Evolutionary conservation across 495 filamentous ascomycete species (phyloP).

Genomic region (Hypoxylon trugodes): DNA sequence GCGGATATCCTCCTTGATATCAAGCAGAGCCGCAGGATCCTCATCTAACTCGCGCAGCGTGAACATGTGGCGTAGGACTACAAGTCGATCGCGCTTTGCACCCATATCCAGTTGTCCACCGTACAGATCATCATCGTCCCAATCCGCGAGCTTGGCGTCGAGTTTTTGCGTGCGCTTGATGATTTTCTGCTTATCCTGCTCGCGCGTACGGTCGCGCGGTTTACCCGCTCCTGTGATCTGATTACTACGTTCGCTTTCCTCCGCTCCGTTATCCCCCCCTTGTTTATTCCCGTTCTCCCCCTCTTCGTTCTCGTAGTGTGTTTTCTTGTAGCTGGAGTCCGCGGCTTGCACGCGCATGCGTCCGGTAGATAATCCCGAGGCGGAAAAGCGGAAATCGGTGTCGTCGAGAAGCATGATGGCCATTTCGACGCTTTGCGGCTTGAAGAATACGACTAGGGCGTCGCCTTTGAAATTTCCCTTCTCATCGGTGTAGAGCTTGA

Average conservation of each 20-base stretch:
- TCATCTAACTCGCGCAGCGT: conserved; percentile 85
- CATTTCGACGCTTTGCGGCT: conserved; percentile 85
- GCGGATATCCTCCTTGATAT: conserved; percentile 93
- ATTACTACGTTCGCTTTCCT: conserved; percentile 20
- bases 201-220: conserved; percentile 57
- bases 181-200: conserved; percentile 82
- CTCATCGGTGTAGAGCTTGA: conserved; percentile 92
- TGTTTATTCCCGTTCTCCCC: conserved; percentile 38
- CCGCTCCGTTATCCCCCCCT: conserved; percentile 27
- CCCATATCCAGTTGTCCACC: conserved; percentile 58
- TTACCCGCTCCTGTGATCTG: conserved; percentile 41
- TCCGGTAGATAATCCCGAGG: conserved; percentile 56
- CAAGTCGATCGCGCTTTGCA: conserved; percentile 76
- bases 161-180: conserved; percentile 88
- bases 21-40: conserved; percentile 81
- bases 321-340: conserved; percentile 88
- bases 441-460: conserved; percentile 91
- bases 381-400: conserved; percentile 77
- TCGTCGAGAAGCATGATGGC: conserved; percentile 94
- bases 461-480: conserved; percentile 90
- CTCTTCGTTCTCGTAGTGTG: conserved; percentile 49
- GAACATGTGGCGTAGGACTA: conserved; percentile 95
- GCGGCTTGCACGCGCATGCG: conserved; percentile 85
- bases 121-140: conserved; percentile 79
- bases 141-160: conserved; percentile 89